Evolutionary conservation across 352 stramenopile genomes (phyloP), one percentile per base, ranked within the genome.

Genomic region (Phytophthora boehmeriae): DNA sequence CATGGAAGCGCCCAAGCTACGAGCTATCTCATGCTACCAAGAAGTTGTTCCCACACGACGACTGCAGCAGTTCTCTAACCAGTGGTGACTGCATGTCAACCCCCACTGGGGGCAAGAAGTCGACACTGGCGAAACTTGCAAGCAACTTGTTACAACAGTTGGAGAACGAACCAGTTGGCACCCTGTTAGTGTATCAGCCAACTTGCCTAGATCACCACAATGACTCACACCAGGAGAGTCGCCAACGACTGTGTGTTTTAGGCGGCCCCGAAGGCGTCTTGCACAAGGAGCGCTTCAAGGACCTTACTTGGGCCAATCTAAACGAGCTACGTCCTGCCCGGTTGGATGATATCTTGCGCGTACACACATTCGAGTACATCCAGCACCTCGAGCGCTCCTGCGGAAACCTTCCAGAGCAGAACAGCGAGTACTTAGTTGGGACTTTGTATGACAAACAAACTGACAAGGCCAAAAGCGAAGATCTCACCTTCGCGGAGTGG

Each of bases 121-220:
- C 59, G 22, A 71, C 49, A 20, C 50, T 70, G 11, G 59, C 65
- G 0, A 73, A 66, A 41, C 55, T 75, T 2, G 65, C 49, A 8
- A 70, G 56, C 39, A 72, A 75, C 11, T 58, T 67, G 22, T 32
- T 68, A 13, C 54, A 59, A 5, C 62, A 69, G 19, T 19, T 78
- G 13, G 57, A 78, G 25, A 48, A 64, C 13, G 66, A 80, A 39
- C 19, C 54, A 10, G 48, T 44, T 5, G 75, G 76, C 13, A 89
- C 81, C 8, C 44, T 89, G 39, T 50, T 90, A 23, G 78, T 90
- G 54, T 90, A 86, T 59, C 81, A 90, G 42, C 81, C 78, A 2
- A 85, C 79, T 27, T 89, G 81, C 59, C 56, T 90, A 13, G 82
- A 91, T 60, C 82, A 89, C 59, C 82, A 91, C 63, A 91, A 87